A percentile compares a stretch with the other conserved stretches of the same genome.
Evolutionary conservation across 164 flowering plant species (phyloP).

Genomic region (Macadamia integrifolia): DNA sequence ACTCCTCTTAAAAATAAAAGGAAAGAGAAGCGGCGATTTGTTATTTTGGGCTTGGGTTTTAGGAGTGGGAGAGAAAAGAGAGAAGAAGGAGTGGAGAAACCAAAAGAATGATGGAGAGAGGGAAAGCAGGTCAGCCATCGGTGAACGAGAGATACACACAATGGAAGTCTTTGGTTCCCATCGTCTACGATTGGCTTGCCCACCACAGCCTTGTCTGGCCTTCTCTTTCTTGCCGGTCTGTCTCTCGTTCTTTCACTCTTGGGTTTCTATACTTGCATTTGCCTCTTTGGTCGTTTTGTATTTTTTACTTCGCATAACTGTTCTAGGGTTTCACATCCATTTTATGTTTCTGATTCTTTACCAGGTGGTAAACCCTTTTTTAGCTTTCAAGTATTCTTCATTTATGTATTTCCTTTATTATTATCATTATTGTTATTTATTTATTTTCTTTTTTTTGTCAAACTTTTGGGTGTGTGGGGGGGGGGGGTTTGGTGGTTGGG

Average conservation of each 20-base stretch:
- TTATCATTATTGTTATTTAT: no score
- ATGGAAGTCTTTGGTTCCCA: constrained; percentile 93
- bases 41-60: no score
- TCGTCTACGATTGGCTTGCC: constrained; percentile 96
- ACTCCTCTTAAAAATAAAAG: no score
- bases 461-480: no score
- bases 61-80: constrained; percentile 1
- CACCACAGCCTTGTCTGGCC: constrained; percentile 98
- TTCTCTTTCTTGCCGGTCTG: constrained; percentile 87
- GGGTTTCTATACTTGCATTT: background rate
- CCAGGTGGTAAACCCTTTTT: background rate
- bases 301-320: background rate
- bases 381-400: background rate
- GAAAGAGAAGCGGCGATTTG: no score
- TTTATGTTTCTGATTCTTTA: background rate
- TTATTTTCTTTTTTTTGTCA: no score
- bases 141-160: constrained; percentile 81
- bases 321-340: background rate
- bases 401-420: no score
- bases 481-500: no score
- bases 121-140: constrained; percentile 35
- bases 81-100: constrained; percentile 12
- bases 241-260: constrained; percentile 10
- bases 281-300: no score
- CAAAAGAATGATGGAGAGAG: constrained; percentile 25